Evolutionary conservation across 768 basidiomycete species (phyloP), one percentile per base, ranked within the genome.

Genomic region (Coprinellus micaceus): DNA sequence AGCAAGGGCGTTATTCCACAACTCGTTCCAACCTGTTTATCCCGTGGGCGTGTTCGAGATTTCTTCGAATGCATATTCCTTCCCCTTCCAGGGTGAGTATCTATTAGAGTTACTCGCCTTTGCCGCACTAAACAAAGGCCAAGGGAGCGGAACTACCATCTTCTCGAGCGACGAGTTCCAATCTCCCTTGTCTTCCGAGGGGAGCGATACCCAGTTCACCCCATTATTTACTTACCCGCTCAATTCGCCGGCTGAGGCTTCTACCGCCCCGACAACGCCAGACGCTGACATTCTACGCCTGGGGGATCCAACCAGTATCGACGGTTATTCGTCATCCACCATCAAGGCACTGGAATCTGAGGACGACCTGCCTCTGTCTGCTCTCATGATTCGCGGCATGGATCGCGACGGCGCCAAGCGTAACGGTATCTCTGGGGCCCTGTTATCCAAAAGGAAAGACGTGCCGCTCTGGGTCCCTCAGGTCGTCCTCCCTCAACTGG

Each of bases 1-100:
- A 12, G 47, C 47, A 13, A 56, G 48, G 33, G 55, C 39, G 25
- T 49, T 56, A 12, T 50, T 56, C 30, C 55, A 43, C 48, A 40
- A 51, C 39, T 15, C 55, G 13, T 56, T 56, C 48, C 26, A 39
- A 26, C 33, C 48, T 3, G 19, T 48, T n/a, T 22, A 19, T 7
- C 47, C 37, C 17, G 43, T 50, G 37, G 48, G 47, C 36, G 48
- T 39, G 9, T 49, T 29, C 39, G 55, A 56, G 37, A 51, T 50
- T 11, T 24, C 48, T 24, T 56, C 47, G 10, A 48, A 10, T 41
- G 54, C 54, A 9, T 44, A 26, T 25, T 50, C 40, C 7, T 25
- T 30, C 6, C 11, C 5, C 4, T 4, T 25, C 17, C 29, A 30
- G 22, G 54, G 54, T 56, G 22, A 40, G 53, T 30, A 15, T 50